Conservation (phyloP, 352 stramenopile genomes). For the Phytophthora tubulina region DNA sequence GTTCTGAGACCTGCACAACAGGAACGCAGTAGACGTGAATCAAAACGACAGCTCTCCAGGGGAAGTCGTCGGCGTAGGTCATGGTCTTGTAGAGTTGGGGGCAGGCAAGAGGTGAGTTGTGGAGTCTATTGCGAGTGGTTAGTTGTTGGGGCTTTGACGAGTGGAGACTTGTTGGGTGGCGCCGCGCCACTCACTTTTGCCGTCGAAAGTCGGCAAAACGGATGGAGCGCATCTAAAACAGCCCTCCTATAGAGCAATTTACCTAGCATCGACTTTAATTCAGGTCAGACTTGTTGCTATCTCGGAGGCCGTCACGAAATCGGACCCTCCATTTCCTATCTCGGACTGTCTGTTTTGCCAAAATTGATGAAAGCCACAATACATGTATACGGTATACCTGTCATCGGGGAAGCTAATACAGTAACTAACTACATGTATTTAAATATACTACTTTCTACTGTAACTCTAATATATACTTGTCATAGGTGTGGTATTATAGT, state of each 20-base stretch:
- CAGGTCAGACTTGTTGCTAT: neutral
- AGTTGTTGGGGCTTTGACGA: too few relatives aligned
- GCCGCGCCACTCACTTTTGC: neutral
- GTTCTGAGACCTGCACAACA: neutral
- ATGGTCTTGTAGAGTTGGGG: neutral
- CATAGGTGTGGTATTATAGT: too few relatives aligned
- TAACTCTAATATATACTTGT: too few relatives aligned
- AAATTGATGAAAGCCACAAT: slow-evolving; percentile 15
- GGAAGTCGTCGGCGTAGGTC: slow-evolving; percentile 16
- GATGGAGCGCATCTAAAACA: neutral
- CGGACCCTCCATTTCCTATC: neutral
- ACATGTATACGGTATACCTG: neutral
- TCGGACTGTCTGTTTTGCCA: slow-evolving; percentile 11
- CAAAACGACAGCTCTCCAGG: slow-evolving; percentile 1
- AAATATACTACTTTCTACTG: too few relatives aligned
- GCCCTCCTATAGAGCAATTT: too few relatives aligned
- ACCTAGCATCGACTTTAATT: too few relatives aligned
- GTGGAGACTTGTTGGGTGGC: neutral
- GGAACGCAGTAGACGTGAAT: slow-evolving; percentile 14
- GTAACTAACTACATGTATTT: too few relatives aligned
- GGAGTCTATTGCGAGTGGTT: too few relatives aligned
- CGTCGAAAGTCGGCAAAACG: slow-evolving; percentile 5
- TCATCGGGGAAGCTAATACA: too few relatives aligned
- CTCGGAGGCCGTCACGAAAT: neutral
- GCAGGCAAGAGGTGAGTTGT: neutral